Conservation (phyloP, 345 rosid species). For the Barbarea vulgaris region DNA sequence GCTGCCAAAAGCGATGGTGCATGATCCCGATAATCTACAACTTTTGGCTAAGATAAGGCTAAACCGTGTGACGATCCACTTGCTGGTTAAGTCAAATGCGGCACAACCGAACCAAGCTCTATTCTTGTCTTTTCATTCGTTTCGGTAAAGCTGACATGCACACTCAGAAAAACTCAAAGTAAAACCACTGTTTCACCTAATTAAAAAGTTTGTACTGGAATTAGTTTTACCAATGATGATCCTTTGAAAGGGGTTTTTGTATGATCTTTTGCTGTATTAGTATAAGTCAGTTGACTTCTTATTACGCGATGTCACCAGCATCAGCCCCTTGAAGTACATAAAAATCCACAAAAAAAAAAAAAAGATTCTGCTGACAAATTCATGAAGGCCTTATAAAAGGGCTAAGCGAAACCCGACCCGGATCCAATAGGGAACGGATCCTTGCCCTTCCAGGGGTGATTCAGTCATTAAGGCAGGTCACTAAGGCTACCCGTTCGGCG, state of each 20-base stretch:
- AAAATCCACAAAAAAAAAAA: no score
- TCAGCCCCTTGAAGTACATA: no score
- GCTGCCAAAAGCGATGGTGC: no score
- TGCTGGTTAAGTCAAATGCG: conserved; percentile 56
- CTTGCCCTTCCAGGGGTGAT: not conserved
- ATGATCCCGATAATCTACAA: no score
- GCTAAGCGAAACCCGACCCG: not conserved
- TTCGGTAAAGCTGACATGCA: conserved; percentile 2
- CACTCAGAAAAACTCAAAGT: not conserved
- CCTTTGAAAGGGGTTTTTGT: not conserved
- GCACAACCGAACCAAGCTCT: not conserved
- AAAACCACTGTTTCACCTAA: not conserved
- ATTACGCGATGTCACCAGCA: not conserved
- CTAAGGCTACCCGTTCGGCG: conserved; percentile 31
- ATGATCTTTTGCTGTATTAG: not conserved
- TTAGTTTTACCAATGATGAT: not conserved
- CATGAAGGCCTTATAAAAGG: not conserved
- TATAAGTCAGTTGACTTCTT: not conserved
- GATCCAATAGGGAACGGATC: not conserved
- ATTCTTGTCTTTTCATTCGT: not conserved
- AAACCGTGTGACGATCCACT: conserved; percentile 95
- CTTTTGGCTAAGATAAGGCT: conserved; percentile 97
- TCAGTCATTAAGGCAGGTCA: not conserved
- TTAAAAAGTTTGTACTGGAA: conserved; percentile 6
- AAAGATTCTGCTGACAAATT: not conserved